Conservation (phyloP, 2,329 filamentous ascomycete genomes). For the Ophiostoma pallidulum region DNA sequence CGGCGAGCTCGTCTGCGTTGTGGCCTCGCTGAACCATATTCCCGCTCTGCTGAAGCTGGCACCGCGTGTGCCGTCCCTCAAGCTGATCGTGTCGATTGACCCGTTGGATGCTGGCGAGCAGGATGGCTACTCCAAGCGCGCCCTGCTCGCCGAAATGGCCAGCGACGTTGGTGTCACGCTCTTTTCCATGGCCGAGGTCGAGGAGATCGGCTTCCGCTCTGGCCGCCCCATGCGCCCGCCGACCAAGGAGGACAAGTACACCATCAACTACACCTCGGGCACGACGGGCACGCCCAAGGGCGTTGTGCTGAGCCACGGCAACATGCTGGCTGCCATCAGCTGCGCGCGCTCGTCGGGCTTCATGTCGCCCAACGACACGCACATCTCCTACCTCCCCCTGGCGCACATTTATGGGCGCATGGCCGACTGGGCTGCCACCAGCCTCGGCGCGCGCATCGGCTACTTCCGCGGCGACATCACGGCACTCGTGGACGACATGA, state of each 20-base stretch:
- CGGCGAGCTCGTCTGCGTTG: conserved; percentile 63
- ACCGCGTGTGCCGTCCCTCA: conserved; percentile 67
- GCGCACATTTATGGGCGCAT: conserved; percentile 92
- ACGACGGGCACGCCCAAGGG: conserved; percentile 79
- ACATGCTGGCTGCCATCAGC: conserved; percentile 65
- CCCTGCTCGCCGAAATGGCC: conserved; percentile 67
- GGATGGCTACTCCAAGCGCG: conserved; percentile 66
- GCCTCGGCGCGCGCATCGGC: conserved; percentile 65
- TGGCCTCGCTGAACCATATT: conserved; percentile 72
- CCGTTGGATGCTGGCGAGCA: conserved; percentile 71
- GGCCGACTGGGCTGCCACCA: conserved; percentile 65
- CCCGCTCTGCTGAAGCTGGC: conserved; percentile 71
- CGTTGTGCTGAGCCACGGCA: conserved; percentile 71
- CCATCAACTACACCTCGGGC: conserved; percentile 85
- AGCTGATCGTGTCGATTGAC: conserved; percentile 82
- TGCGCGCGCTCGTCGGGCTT: conserved; percentile 47
- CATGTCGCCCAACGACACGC: conserved; percentile 45
- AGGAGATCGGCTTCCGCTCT: conserved; percentile 64
- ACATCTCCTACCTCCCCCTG: conserved; percentile 81
- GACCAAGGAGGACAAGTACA: conserved; percentile 64
- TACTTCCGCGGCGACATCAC: conserved; percentile 91
- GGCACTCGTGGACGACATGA: conserved; percentile 82
- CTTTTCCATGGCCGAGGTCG: conserved; percentile 70
- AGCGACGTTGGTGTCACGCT: conserved; percentile 65
- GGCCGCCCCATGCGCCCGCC: conserved; percentile 65